Base-by-base conservation (phyloP, 1,284 basidiomycete genomes). In the Irpex sp. region DNA sequence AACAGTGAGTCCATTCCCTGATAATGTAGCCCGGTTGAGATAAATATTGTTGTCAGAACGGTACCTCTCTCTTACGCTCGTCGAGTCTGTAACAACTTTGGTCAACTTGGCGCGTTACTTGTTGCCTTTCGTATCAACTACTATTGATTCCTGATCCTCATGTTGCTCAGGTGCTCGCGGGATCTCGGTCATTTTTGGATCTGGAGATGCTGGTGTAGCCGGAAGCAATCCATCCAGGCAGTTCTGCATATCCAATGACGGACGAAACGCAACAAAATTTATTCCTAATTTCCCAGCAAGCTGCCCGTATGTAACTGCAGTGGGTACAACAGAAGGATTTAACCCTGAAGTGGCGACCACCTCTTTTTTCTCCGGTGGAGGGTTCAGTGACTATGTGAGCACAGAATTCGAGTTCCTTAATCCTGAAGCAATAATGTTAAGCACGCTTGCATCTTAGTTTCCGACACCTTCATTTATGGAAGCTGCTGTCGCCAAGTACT, bases 121-220 rank as follows among this genome's bases (percentile, higher is more conserved):
- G 13, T 58, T 40, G 19, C n/a, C 21, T 34, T 51, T 38, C 48
- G 8, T n/a, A 3, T 44, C 4, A 26, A 26, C 31, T 59, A 21
- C 58, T 17, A 15, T 37, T 52, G 19, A 54, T 17, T 5, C 40
- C n/a, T n/a, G 21, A 5, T 31, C 47, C 65, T 73, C 59, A 26
- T 26, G 3, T 2, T 68, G 65, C 47, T 66, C 72, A 79, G 87
- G 88, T 55, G 82, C 80, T 15, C 81, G 87, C 4, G 91, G 91
- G 37, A 78, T 86, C 15, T 84, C 86, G 2, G 65, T 91, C 26
- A 67, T 86, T 62, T 89, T 89, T 71, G 79, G 83, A 17, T 86
- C 85, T n/a, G 90, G 90, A 9, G 89, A 92, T 67, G 74, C 73
- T 15, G 90, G 90, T 58, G 90, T 90, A 4, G 91, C 88, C 11